phyloP scores from a whole-genome alignment of 164 flowering plant genomes.

The Brasenia schreberi region DNA sequence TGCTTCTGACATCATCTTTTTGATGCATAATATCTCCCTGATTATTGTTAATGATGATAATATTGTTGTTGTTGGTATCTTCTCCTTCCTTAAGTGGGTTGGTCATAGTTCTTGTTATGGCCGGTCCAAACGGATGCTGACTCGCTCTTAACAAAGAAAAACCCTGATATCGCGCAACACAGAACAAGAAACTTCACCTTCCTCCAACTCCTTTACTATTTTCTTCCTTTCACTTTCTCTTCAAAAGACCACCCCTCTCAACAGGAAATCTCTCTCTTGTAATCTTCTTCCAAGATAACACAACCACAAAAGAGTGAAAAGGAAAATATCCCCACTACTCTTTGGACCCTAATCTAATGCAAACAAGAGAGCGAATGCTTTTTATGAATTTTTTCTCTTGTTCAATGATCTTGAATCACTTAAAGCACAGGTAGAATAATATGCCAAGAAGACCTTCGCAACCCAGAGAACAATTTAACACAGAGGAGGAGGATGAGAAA shows the following conservation, averaged over 20 bases:
- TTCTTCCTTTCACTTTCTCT: not conserved
- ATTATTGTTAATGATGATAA: too few species aligned
- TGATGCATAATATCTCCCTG: not conserved
- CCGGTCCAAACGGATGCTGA: not conserved
- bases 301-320: not conserved
- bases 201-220: not conserved
- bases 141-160: not conserved
- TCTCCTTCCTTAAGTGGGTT: not conserved
- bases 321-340: not conserved
- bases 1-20: conserved; percentile 1
- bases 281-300: not conserved
- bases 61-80: not conserved
- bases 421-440: too few species aligned
- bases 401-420: too few species aligned
- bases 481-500: too few species aligned
- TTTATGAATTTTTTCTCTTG: too few species aligned
- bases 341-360: too few species aligned
- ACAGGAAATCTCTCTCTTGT: not conserved
- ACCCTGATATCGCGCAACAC: not conserved
- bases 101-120: not conserved
- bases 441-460: too few species aligned
- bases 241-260: not conserved
- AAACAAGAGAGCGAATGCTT: too few species aligned
- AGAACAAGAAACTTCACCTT: not conserved
- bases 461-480: too few species aligned